Evolutionary conservation across 495 filamentous ascomycete species (phyloP), one percentile per base, ranked within the genome.

Genomic region (Hypomontagnella submonticulosa): DNA sequence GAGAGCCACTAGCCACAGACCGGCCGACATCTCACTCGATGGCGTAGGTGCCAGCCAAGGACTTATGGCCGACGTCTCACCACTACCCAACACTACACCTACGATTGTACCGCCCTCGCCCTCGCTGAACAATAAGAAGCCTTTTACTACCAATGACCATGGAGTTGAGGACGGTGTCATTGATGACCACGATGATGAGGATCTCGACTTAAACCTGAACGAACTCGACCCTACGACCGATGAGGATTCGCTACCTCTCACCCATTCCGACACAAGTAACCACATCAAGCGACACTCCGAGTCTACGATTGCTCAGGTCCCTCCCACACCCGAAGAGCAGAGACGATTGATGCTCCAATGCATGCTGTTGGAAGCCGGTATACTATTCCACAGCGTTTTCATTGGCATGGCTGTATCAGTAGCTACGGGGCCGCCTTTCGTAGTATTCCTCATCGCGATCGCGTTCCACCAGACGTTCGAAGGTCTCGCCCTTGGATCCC

Each of bases 351-450:
- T 93, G 59, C 79, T 94, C 15, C 92, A 96, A 70, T 92, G 89
- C 63, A 80, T 92, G 10, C 82, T 96, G 7, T 82, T 96, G 23
- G 92, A 96, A 75, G 89, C 90, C 5, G 92, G 92, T 13, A 94
- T 96, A 65, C 80, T 96, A 2, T 94, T 94, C 69, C 92, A 96
- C 77, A 90, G 87, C 65, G 84, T 96, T 37, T 96, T 96, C 70
- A 96, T 96, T 68, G 91, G 91, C 41, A 93, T 96, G 90, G 90
- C 92, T 3, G 78, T 96, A 32, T 91, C 88, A n/a, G 91, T 94
- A 7, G 88, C 92, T 4, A 89, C 88, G 0, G 91, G 90, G 0
- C 87, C 89, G 4, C 83, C 87, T 0, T 96, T 96, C 70, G 80
- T 89, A 44, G 89, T 94, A 7, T 90, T 96, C 62, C 81, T 96